phyloP scores from a whole-genome alignment of 805 yeast species.

The Tetrapisispora iriomotensis region DNA sequence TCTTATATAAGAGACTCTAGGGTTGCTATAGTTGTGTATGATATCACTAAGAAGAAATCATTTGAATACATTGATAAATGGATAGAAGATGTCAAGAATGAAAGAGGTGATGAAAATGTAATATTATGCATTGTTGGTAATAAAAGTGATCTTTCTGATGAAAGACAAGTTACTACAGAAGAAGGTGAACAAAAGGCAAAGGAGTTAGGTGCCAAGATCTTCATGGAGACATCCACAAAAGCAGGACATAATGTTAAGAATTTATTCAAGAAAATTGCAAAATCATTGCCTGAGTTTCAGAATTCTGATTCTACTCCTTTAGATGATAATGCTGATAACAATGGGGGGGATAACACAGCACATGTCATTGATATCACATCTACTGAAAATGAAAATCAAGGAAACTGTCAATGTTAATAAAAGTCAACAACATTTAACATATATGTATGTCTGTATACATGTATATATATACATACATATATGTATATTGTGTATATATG shows the following conservation, averaged over 20 bases:
- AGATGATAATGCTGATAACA: slow-evolving; percentile 25
- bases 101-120: slow-evolving; percentile 79
- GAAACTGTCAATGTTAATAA: slow-evolving; percentile 34
- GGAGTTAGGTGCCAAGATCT: slow-evolving; percentile 63
- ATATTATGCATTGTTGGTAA: slow-evolving; percentile 87
- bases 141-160: slow-evolving; percentile 70
- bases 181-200: slow-evolving; percentile 78
- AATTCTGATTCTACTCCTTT: slow-evolving; percentile 21
- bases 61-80: slow-evolving; percentile 80
- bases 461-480: too few relatives aligned
- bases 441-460: too few relatives aligned
- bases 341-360: slow-evolving; percentile 21
- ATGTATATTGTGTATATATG: too few relatives aligned
- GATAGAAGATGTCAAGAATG: slow-evolving; percentile 91
- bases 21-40: slow-evolving; percentile 96
- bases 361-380: slow-evolving; percentile 38
- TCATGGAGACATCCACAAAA: slow-evolving; percentile 90
- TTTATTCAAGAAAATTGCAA: slow-evolving; percentile 83
- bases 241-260: slow-evolving; percentile 90
- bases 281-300: slow-evolving; percentile 77
- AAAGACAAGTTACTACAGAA: slow-evolving; percentile 70
- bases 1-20: slow-evolving; percentile 91
- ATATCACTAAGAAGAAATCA: slow-evolving; percentile 76
- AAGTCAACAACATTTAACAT: too few relatives aligned
- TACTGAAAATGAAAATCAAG: slow-evolving; percentile 28